Conservation (phyloP, 345 rosid species). For the Eucalyptus sp. region DNA sequence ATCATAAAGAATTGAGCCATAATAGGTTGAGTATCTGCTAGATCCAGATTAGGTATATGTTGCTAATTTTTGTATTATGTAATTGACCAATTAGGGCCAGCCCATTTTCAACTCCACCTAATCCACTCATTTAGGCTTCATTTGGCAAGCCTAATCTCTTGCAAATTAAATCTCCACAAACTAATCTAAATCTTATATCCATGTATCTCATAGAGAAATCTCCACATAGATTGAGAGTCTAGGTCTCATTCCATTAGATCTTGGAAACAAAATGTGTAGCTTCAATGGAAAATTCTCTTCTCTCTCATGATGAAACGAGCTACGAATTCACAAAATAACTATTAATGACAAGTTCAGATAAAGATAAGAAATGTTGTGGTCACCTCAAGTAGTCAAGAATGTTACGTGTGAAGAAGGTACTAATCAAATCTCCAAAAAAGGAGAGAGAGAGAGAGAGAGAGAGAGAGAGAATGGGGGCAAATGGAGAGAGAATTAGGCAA, state of each 20-base stretch:
- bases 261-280: no score
- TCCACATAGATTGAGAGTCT: fast-evolving
- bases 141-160: neutral
- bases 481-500: no score
- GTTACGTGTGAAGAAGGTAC: neutral
- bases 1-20: fast-evolving
- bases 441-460: no score
- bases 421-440: no score
- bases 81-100: neutral
- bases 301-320: neutral
- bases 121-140: no score
- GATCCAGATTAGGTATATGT: no score
- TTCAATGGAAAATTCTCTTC: no score
- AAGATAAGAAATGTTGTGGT: neutral
- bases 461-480: no score
- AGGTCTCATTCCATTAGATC: neutral
- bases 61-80: neutral
- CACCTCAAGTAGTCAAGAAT: neutral
- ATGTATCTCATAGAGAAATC: neutral
- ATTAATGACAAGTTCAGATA: neutral
- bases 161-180: neutral
- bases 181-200: no score
- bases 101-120: fast-evolving
- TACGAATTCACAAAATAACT: neutral
- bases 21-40: no score